Evolutionary conservation across 208 protist genomes (phyloP).

Genomic region (Sergeia podlipaevii): DNA sequence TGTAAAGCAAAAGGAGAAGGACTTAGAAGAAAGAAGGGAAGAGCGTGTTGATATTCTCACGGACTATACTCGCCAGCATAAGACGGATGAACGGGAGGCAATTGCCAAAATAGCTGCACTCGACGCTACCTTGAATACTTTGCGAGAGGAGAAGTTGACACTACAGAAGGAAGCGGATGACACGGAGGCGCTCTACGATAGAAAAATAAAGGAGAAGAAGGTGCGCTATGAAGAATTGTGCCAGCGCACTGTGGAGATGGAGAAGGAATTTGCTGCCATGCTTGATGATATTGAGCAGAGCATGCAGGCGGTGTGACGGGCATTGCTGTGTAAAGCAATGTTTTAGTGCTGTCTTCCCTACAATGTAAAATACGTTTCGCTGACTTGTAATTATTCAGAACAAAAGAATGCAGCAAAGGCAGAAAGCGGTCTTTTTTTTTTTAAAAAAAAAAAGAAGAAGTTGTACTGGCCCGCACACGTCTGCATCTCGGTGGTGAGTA

Average conservation of each 20-base stretch:
- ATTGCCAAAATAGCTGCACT: slow-evolving; percentile 54
- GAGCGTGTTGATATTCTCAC: slow-evolving; percentile 81
- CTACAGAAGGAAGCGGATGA: slow-evolving; percentile 47
- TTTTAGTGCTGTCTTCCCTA: too few relatives aligned
- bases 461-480: too few relatives aligned
- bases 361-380: too few relatives aligned
- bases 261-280: slow-evolving; percentile 78
- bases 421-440: too few relatives aligned
- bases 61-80: slow-evolving; percentile 84
- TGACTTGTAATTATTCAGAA: too few relatives aligned
- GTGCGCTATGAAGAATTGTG: slow-evolving; percentile 50
- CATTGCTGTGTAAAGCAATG: too few relatives aligned
- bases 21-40: slow-evolving; percentile 23
- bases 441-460: too few relatives aligned
- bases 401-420: too few relatives aligned
- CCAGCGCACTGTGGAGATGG: slow-evolving; percentile 71
- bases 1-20: slow-evolving; percentile 22
- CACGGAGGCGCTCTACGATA: slow-evolving; percentile 46
- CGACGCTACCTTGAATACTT: slow-evolving; percentile 39
- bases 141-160: slow-evolving; percentile 62
- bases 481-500: too few relatives aligned
- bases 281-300: slow-evolving; percentile 58
- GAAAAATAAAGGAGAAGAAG: slow-evolving; percentile 54
- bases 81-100: slow-evolving; percentile 60
- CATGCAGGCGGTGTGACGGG: slow-evolving; percentile 11